Conservation (phyloP, 108 stramenopile species). For the Cyclotella baltica region DNA sequence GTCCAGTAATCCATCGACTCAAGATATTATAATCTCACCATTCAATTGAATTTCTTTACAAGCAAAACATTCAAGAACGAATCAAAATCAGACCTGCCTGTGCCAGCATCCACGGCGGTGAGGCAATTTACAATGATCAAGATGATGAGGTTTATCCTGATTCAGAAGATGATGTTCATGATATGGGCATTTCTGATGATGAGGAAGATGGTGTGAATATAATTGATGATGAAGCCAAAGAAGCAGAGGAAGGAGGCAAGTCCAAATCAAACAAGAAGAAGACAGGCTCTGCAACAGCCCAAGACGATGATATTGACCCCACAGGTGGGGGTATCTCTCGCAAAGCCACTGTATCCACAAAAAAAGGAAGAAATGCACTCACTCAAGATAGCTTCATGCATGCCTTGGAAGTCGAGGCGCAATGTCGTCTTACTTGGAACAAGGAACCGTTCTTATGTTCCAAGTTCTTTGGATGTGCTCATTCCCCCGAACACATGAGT, state of each 20-base stretch:
- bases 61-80: conserved; percentile 67
- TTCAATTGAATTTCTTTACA: conserved; percentile 4
- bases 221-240: conserved; percentile 57
- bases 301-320: conserved; percentile 25
- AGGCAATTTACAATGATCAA: conserved; percentile 19
- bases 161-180: conserved; percentile 37
- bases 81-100: conserved; percentile 75
- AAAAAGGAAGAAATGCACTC: conserved; percentile 24
- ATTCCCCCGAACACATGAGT: conserved; percentile 31
- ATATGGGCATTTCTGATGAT: conserved; percentile 30
- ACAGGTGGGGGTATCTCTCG: conserved; percentile 44
- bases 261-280: conserved; percentile 42
- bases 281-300: not conserved
- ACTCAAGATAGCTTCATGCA: conserved; percentile 89
- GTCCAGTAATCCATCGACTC: no score
- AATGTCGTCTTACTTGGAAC: conserved; percentile 90
- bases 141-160: conserved; percentile 38
- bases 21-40: not conserved
- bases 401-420: conserved; percentile 92
- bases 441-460: conserved; percentile 66
- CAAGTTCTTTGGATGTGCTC: conserved; percentile 77
- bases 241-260: conserved; percentile 18
- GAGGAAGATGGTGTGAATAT: conserved; percentile 44
- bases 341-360: conserved; percentile 46
- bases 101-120: conserved; percentile 38